Percentiles rank a stretch among this genome's conserved stretches.
Conservation (phyloP, 192 early-diverging fungal genomes). For the Umbelopsis isabellina region DNA sequence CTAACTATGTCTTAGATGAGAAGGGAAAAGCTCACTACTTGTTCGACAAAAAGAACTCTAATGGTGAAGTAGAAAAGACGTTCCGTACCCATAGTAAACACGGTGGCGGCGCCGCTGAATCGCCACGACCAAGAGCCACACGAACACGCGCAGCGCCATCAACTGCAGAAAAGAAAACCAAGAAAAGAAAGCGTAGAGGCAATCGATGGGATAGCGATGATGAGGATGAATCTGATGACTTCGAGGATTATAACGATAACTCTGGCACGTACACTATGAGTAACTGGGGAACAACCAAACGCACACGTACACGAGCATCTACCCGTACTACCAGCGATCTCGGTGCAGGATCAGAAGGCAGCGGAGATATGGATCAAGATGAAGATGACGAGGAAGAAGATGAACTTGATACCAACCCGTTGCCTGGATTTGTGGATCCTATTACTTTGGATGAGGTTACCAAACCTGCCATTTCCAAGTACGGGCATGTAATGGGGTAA, state of each 20-base stretch:
- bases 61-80: slow-evolving; percentile 77
- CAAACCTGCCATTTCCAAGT: slow-evolving; percentile 94
- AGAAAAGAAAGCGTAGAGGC: slow-evolving; percentile 56
- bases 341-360: slow-evolving; percentile 33
- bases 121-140: slow-evolving; percentile 41
- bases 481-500: slow-evolving; percentile 90
- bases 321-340: slow-evolving; percentile 11
- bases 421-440: slow-evolving; percentile 92
- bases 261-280: slow-evolving; percentile 69
- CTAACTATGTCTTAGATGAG: slow-evolving; percentile 90
- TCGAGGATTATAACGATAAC: slow-evolving; percentile 69
- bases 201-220: slow-evolving; percentile 48
- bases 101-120: slow-evolving; percentile 37
- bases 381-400: slow-evolving; percentile 47
- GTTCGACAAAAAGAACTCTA: slow-evolving; percentile 85
- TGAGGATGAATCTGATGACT: slow-evolving; percentile 63
- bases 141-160: slow-evolving; percentile 35
- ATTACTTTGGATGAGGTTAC: slow-evolving; percentile 90
- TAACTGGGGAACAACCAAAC: slow-evolving; percentile 63
- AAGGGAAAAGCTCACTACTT: slow-evolving; percentile 91
- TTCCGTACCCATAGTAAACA: slow-evolving; percentile 80
- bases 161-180: slow-evolving; percentile 45
- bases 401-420: slow-evolving; percentile 69
- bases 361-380: slow-evolving; percentile 7
- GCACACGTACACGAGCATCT: slow-evolving; percentile 51